A percentile compares a stretch with the other conserved stretches of the same genome.
Evolutionary conservation across 2,329 filamentous ascomycete genomes (phyloP).

Genomic region (Aspergillus clavatus): DNA sequence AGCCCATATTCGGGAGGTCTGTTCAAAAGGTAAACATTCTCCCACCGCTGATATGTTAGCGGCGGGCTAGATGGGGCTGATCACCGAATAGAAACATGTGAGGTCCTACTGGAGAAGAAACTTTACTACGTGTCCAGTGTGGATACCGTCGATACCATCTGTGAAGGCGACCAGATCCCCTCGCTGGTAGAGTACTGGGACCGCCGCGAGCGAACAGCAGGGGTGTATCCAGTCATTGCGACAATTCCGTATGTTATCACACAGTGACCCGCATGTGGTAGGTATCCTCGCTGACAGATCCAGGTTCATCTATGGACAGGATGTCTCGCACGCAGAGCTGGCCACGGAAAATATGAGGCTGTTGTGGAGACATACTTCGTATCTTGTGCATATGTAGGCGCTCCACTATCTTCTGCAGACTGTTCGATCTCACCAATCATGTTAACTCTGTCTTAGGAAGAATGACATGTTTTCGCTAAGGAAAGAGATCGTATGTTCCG

Average conservation of each 20-base stretch:
- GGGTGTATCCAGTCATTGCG: conserved; percentile 8
- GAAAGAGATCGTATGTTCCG: conserved; percentile 6
- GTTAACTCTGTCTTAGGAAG: neutral
- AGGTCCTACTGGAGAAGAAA: conserved; percentile 4
- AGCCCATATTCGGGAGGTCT: conserved; percentile 4
- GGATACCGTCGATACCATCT: conserved; percentile 6
- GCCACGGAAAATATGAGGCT: neutral
- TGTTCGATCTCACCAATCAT: neutral
- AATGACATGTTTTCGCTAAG: conserved; percentile 12
- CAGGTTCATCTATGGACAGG: conserved; percentile 4
- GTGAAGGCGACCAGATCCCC: neutral
- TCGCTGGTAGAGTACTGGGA: conserved; percentile 7
- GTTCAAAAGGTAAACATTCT: conserved; percentile 1
- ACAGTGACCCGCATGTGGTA: neutral
- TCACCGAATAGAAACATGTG: conserved; percentile 1
- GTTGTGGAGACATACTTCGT: conserved; percentile 9
- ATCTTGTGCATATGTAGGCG: conserved; percentile 10
- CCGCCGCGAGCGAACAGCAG: conserved; percentile 7
- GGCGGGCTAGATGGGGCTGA: neutral
- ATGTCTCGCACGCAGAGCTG: neutral
- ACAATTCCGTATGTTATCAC: conserved; percentile 7
- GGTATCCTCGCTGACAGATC: neutral
- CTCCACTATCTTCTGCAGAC: neutral
- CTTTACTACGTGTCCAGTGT: conserved; percentile 6
- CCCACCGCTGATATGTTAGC: neutral